These are phyloP conservation scores for Trichoderma sp. DNA, from an alignment of 2,329 filamentous ascomycete genomes.

Conservation along the genomic window DNA sequence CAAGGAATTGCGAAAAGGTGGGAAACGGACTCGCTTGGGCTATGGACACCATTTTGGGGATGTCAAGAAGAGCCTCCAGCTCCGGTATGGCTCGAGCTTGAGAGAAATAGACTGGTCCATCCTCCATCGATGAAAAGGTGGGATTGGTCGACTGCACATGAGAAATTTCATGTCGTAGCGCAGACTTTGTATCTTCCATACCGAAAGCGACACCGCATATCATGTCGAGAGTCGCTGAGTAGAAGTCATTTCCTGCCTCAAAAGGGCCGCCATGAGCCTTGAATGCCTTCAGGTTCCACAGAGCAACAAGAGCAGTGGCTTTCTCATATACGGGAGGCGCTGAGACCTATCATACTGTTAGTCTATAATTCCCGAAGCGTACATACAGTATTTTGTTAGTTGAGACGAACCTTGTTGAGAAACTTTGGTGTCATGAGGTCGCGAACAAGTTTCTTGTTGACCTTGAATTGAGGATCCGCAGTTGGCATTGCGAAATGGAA, in stretches of 20 bases:
- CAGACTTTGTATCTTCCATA: constrained; percentile 25
- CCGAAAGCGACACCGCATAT: constrained; percentile 38
- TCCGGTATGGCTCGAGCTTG: constrained; percentile 22
- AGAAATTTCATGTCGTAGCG: constrained; percentile 22
- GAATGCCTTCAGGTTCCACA: constrained; percentile 36
- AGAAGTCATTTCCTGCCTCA: constrained; percentile 33
- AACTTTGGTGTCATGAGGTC: constrained; percentile 40
- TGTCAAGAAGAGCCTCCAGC: constrained; percentile 26
- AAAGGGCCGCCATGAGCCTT: constrained; percentile 34
- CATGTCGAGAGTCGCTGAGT: constrained; percentile 35
- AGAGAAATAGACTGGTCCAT: constrained; percentile 23
- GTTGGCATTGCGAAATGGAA: constrained; percentile 37
- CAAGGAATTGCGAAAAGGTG: constrained; percentile 24
- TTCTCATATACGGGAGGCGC: constrained; percentile 37
- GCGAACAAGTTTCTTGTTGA: constrained; percentile 34
- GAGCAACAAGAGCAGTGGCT: constrained; percentile 30
- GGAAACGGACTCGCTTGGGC: constrained; percentile 28
- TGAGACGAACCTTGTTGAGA: constrained; percentile 29
- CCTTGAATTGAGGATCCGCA: constrained; percentile 33
- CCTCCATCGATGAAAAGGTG: background rate
- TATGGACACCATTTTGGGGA: constrained; percentile 29
- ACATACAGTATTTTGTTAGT: background rate
- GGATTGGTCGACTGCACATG: constrained; percentile 17
- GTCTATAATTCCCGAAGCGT: background rate
- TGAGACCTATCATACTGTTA: constrained; percentile 30